Conservation (phyloP, 2,329 filamentous ascomycete species). For the Albifimbria verrucaria region DNA sequence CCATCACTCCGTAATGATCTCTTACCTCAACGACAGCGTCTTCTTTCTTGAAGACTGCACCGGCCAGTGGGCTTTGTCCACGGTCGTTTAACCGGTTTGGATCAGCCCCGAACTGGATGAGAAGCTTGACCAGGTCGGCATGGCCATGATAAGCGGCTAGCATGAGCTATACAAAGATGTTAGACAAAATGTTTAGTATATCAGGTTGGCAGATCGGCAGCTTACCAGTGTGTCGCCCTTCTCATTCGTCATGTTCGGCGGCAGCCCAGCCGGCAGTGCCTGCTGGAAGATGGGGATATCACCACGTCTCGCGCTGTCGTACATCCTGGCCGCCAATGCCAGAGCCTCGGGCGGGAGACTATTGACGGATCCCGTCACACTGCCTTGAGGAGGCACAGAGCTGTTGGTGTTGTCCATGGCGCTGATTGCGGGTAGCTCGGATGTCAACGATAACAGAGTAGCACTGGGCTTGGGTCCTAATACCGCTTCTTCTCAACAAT, state of each 20-base stretch:
- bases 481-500: background rate
- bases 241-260: constrained; percentile 68
- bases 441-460: background rate
- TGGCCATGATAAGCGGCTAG: constrained; percentile 69
- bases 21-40: constrained; percentile 58
- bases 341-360: constrained; percentile 61
- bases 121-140: constrained; percentile 53
- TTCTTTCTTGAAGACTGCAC: constrained; percentile 71
- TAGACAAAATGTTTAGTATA: background rate
- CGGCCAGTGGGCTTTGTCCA: constrained; percentile 66
- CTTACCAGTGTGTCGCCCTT: constrained; percentile 68
- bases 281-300: constrained; percentile 55
- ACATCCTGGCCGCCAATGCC: constrained; percentile 63
- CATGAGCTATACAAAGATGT: constrained; percentile 63
- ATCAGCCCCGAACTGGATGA: constrained; percentile 62
- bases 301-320: constrained; percentile 62
- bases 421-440: background rate
- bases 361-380: background rate
- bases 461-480: background rate
- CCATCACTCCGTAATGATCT: background rate
- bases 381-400: background rate
- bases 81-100: constrained; percentile 65
- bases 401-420: background rate
- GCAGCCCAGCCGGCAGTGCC: constrained; percentile 63
- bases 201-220: background rate